Conservation (phyloP, 176 grass and related monocot species). For the Phyllostachys edulis region DNA sequence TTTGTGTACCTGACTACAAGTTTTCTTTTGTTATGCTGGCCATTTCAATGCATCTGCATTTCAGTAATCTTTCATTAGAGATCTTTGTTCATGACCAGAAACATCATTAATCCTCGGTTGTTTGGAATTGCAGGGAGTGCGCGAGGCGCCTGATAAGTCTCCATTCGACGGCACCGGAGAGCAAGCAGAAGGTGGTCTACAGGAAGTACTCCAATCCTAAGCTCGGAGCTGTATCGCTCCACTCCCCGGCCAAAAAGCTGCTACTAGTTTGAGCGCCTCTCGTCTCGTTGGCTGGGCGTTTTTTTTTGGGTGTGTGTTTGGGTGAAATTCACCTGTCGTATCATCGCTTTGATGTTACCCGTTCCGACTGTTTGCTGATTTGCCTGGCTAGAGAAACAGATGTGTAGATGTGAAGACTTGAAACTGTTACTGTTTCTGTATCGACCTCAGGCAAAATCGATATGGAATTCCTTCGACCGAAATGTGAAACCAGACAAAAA, state of each 20-base stretch:
- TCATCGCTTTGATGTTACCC: too few species aligned
- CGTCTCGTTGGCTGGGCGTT: background rate
- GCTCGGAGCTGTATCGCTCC: conserved; percentile 44
- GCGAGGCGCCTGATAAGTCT: conserved; percentile 39
- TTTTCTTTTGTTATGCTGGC: background rate
- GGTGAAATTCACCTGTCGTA: too few species aligned
- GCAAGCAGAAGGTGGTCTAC: conserved; percentile 49
- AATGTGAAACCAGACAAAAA: too few species aligned
- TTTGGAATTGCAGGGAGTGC: conserved; percentile 46
- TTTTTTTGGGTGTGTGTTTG: too few species aligned
- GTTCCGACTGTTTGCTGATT: too few species aligned
- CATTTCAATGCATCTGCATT: background rate
- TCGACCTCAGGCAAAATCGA: too few species aligned
- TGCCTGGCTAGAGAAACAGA: too few species aligned
- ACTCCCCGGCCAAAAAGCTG: conserved; percentile 19
- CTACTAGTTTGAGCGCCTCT: background rate
- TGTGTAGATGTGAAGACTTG: too few species aligned
- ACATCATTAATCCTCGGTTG: background rate
- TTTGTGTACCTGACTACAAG: background rate
- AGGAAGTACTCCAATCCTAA: conserved; percentile 52
- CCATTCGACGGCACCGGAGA: conserved; percentile 25
- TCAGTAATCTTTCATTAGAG: background rate
- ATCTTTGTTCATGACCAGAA: background rate
- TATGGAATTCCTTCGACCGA: too few species aligned
- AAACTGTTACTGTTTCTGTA: too few species aligned